phyloP scores from a whole-genome alignment of 768 basidiomycete species.

The Mycena maculata region DNA sequence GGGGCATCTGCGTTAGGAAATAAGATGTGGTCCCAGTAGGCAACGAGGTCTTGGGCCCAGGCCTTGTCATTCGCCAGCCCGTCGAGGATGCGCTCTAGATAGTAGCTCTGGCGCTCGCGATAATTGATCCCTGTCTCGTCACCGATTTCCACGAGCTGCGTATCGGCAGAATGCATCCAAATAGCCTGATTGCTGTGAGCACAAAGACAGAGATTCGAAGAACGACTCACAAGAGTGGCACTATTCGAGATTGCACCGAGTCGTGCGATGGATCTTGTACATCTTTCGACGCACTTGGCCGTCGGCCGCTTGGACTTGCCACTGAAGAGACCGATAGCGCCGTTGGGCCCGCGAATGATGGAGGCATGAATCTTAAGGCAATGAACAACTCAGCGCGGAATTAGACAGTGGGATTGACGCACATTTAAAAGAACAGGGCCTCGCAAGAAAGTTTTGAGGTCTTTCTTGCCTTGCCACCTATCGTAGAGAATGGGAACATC shows the following conservation, averaged over 20 bases:
- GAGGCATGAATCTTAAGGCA: constrained; percentile 3
- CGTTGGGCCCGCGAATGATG: constrained; percentile 11
- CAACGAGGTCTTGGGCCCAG: no score
- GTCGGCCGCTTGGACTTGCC: no score
- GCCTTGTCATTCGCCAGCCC: no score
- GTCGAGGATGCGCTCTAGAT: no score
- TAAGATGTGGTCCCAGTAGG: no score
- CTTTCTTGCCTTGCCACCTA: no score
- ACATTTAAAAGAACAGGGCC: not conserved
- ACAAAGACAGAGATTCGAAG: not conserved
- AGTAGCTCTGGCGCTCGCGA: no score
- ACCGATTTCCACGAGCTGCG: not conserved
- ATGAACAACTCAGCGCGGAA: no score
- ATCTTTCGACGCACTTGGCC: not conserved
- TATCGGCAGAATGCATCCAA: no score
- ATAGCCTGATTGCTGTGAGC: not conserved
- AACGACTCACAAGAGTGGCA: not conserved
- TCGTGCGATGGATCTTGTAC: constrained; percentile 1
- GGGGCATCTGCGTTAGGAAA: no score
- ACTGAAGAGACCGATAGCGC: constrained; percentile 3
- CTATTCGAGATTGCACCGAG: constrained; percentile 4
- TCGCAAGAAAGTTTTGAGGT: no score
- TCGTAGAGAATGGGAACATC: no score
- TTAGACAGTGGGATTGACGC: not conserved
- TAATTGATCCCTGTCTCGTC: constrained; percentile 17